Evolutionary conservation across 2,329 filamentous ascomycete species (phyloP).

Genomic region (Fusarium piperis): DNA sequence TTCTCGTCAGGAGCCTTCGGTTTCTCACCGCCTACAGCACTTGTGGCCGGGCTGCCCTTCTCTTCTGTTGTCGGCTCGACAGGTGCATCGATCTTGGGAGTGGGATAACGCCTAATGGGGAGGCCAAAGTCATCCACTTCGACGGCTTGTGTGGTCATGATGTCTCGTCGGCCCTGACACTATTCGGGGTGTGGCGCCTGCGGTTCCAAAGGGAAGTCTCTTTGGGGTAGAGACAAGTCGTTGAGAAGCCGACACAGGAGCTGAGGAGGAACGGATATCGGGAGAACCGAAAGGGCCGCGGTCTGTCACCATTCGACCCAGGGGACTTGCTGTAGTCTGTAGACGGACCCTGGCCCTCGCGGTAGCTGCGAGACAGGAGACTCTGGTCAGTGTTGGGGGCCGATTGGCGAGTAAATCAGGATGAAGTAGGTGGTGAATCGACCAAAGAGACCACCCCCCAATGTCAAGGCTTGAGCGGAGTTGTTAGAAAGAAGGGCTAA

Average conservation of each 20-base stretch:
- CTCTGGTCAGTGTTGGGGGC: conserved; percentile 23
- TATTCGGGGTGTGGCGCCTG: conserved; percentile 9
- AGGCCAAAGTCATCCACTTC: conserved; percentile 78
- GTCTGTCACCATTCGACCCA: conserved; percentile 35
- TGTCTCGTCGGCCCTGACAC: conserved; percentile 17
- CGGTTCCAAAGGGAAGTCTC: neutral
- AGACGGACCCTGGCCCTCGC: conserved; percentile 34
- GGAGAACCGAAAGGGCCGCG: conserved; percentile 35
- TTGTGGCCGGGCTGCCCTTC: conserved; percentile 5
- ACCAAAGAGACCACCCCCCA: conserved; percentile 7
- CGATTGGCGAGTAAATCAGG: conserved; percentile 7
- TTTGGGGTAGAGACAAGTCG: neutral
- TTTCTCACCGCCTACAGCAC: conserved; percentile 13
- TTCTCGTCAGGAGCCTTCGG: conserved; percentile 5
- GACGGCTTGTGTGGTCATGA: conserved; percentile 36
- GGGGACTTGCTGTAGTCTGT: conserved; percentile 22
- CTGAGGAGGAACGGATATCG: conserved; percentile 38
- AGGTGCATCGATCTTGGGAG: conserved; percentile 40
- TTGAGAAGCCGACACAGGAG: conserved; percentile 14
- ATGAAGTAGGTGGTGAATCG: conserved; percentile 26
- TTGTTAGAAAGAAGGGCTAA: conserved; percentile 5
- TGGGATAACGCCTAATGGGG: conserved; percentile 64
- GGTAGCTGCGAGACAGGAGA: neutral
- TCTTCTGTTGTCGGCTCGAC: conserved; percentile 22
- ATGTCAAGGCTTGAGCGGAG: conserved; percentile 4